Base-by-base conservation (phyloP, 2,329 filamentous ascomycete species). In the Ascochyta koolunga region DNA sequence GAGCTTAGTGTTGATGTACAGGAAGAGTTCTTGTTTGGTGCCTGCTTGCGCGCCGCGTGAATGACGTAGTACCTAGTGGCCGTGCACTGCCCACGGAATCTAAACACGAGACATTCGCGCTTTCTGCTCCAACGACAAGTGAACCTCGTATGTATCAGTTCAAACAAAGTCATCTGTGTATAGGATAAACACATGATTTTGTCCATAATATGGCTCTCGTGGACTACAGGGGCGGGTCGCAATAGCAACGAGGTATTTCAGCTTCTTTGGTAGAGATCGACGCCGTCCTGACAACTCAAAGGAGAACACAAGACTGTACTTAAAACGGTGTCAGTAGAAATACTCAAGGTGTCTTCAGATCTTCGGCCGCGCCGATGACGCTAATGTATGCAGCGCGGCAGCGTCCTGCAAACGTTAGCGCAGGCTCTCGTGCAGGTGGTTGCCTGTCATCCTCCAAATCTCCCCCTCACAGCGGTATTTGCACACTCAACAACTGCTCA, bases 51-150 rank as follows among this genome's bases (percentile, higher is more conserved):
- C 38, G 37, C 21, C 32, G 25, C 21, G 19, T 6, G 29, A 18
- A 37, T 54, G 51, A 54, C 51, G 51, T 54, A 46, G 35, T n/a
- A n/a, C n/a, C n/a, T n/a, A n/a, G n/a, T 25, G 45, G 35, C 45
- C 35, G 45, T 43, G 50, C 44, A 35, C 44, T 21, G 22, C 31
- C 29, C 24, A 27, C 22, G 27, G 9, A 32, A 32, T 32, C 7
- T 16, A 9, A 16, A 33, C 31, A n/a, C 31, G 15, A 33, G 7
- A 33, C 31, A n/a, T 16, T 18, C 31, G 8, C 31, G n/a, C 31
- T 16, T 33, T 7, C 31, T 32, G 31, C 31, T 32, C 8, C 13
- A n/a, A 32, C 13, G 10, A 11, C 27, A 31, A 31, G 4, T 24
- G 22, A 24, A 24, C 22, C 22, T 24, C 22, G 7, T 7, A 24